Conservation (phyloP, 2,329 filamentous ascomycete genomes). For the Podosphaera leucotricha region DNA sequence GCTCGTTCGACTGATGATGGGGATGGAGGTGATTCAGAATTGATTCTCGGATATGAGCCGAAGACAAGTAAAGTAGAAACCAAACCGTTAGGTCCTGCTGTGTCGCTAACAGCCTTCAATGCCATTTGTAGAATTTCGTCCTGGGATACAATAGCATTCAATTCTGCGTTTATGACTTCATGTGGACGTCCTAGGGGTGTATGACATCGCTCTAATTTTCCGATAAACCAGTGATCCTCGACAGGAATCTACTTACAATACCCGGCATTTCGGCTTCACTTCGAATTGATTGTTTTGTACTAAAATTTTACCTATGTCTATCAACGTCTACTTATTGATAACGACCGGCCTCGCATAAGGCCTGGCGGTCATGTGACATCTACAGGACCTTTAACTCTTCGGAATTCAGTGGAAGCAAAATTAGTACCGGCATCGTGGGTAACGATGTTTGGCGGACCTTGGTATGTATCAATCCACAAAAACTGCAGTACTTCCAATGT, state of each 20-base stretch:
- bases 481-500: background rate
- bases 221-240: constrained; percentile 1
- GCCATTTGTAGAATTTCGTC: background rate
- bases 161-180: background rate
- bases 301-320: background rate
- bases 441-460: background rate
- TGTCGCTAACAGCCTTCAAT: constrained; percentile 1
- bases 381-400: background rate
- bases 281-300: background rate
- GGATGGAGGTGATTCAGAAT: background rate
- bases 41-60: background rate
- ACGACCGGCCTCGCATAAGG: background rate
- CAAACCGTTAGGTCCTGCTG: background rate
- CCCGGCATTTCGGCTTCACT: background rate
- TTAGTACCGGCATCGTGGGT: constrained; percentile 1
- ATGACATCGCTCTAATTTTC: constrained; percentile 1
- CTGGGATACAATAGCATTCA: background rate
- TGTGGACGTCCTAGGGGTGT: background rate
- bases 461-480: constrained; percentile 2
- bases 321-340: background rate
- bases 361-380: background rate
- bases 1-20: constrained; percentile 1
- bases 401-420: constrained; percentile 2
- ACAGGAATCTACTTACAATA: background rate
- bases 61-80: constrained; percentile 1